phyloP scores from a whole-genome alignment of 2,329 filamentous ascomycete genomes.

The Aaosphaeria arxii region DNA sequence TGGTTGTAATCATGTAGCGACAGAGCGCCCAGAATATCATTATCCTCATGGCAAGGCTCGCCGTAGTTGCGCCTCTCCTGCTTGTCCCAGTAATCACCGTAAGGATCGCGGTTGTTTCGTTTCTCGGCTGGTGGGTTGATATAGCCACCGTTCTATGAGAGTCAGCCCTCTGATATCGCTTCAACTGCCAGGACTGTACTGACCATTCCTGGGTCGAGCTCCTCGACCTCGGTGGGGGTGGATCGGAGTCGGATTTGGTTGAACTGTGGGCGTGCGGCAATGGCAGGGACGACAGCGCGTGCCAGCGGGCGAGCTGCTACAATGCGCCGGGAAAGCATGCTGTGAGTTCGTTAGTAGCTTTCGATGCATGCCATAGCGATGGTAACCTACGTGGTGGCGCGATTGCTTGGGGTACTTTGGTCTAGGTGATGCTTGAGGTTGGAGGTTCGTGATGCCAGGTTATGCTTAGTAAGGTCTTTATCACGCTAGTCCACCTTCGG shows the following conservation, averaged over 20 bases:
- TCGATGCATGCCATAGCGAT: slow-evolving; percentile 8
- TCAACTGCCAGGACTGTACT: slow-evolving; percentile 25
- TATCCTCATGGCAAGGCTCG: slow-evolving; percentile 94
- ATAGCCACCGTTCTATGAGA: slow-evolving; percentile 74
- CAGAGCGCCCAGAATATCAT: slow-evolving; percentile 89
- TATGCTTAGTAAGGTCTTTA: background rate
- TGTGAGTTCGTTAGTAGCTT: slow-evolving; percentile 41
- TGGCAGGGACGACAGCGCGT: slow-evolving; percentile 30
- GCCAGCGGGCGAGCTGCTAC: slow-evolving; percentile 40
- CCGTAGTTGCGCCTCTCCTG: slow-evolving; percentile 97
- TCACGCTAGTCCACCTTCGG: too few relatives aligned
- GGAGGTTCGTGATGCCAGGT: slow-evolving; percentile 30
- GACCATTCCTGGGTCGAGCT: slow-evolving; percentile 62
- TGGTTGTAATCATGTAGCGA: slow-evolving; percentile 87
- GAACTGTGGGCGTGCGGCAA: slow-evolving; percentile 27
- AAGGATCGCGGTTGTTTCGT: slow-evolving; percentile 87
- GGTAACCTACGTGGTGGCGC: slow-evolving; percentile 23
- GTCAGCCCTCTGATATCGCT: slow-evolving; percentile 10
- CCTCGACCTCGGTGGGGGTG: slow-evolving; percentile 37
- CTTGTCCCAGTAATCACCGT: slow-evolving; percentile 94
- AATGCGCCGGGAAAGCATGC: slow-evolving; percentile 45
- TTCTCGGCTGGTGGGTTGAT: slow-evolving; percentile 77
- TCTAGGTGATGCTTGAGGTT: background rate
- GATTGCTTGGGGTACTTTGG: too few relatives aligned
- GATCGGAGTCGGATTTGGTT: slow-evolving; percentile 34